phyloP scores from a whole-genome alignment of 1,284 basidiomycete genomes.

The Coniophora puteana region DNA sequence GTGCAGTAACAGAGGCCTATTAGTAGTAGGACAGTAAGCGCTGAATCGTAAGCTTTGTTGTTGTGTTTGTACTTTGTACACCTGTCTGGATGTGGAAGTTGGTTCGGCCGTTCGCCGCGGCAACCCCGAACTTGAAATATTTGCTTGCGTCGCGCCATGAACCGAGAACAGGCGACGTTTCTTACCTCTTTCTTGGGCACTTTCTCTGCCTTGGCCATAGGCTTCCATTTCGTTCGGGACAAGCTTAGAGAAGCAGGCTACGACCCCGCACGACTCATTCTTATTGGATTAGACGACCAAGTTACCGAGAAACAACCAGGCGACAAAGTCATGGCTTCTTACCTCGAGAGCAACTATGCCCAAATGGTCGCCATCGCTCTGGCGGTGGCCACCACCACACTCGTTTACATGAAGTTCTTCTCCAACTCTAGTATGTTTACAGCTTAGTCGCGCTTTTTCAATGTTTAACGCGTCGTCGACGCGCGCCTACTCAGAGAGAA shows the following conservation, averaged over 20 bases:
- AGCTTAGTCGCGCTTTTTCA: constrained; percentile 30
- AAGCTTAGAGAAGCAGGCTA: constrained; percentile 52
- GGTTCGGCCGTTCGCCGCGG: no score
- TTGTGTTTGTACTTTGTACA: constrained; percentile 1
- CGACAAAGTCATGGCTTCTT: constrained; percentile 16
- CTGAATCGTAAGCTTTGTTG: constrained; percentile 1
- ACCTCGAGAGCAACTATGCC: constrained; percentile 19
- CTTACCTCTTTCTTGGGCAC: constrained; percentile 46
- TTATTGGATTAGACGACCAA: constrained; percentile 45
- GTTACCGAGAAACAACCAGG: constrained; percentile 18
- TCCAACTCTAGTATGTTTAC: constrained; percentile 37
- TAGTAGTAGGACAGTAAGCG: no score
- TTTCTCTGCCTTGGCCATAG: constrained; percentile 41
- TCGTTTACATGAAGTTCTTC: constrained; percentile 44
- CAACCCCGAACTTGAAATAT: constrained; percentile 1
- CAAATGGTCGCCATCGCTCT: constrained; percentile 36
- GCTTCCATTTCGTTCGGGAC: constrained; percentile 37
- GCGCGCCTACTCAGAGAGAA: constrained; percentile 37
- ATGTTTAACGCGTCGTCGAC: constrained; percentile 24
- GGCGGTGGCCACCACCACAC: constrained; percentile 29
- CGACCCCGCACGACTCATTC: constrained; percentile 55
- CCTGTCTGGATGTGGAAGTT: no score
- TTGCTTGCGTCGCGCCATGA: constrained; percentile 23
- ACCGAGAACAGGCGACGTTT: constrained; percentile 49
- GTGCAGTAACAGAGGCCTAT: no score